A percentile compares a stretch with the other conserved stretches of the same genome.
Conservation (phyloP, 257 asterid genomes). For the Solanum ossicruentum region DNA sequence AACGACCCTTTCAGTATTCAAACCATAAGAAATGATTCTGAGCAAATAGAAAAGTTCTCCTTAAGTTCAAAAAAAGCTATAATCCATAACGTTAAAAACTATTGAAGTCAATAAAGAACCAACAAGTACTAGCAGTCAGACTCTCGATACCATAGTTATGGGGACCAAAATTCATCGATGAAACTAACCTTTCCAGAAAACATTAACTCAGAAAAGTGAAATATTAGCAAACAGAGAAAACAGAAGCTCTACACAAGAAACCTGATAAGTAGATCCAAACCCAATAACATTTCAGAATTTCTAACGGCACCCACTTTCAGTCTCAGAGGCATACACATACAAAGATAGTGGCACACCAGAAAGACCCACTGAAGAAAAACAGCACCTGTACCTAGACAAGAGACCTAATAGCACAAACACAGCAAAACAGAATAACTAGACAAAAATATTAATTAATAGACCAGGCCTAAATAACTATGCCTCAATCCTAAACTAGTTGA, state of each 20-base stretch:
- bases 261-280: background rate
- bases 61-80: background rate
- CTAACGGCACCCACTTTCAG: background rate
- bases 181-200: background rate
- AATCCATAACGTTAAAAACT: background rate
- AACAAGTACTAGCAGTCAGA: background rate
- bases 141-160: background rate
- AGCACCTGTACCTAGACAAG: background rate
- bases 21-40: background rate
- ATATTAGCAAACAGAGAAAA: background rate
- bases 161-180: background rate
- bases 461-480: background rate
- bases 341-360: background rate
- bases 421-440: background rate
- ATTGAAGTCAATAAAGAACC: background rate
- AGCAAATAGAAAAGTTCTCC: background rate
- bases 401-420: background rate
- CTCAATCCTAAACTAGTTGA: background rate
- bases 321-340: background rate
- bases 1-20: background rate
- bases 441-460: background rate
- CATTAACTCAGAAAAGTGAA: background rate
- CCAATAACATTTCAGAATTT: background rate
- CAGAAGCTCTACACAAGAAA: background rate
- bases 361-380: background rate